These are phyloP conservation scores for Boletales sp. DNA, from an alignment of 768 basidiomycete genomes.

Conservation along the genomic window DNA sequence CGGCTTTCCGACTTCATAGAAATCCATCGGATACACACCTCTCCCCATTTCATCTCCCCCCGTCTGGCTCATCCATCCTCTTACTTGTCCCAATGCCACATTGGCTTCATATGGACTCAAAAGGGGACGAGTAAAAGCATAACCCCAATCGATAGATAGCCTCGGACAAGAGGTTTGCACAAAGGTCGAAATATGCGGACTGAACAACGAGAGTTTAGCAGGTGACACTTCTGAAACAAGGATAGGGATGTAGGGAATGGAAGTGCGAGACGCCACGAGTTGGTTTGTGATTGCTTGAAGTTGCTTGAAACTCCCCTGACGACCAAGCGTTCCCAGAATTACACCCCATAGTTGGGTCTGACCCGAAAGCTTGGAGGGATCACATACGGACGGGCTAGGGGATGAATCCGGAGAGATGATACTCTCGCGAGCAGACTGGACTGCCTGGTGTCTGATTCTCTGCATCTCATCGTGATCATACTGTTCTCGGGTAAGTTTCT, in stretches of 20 bases:
- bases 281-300: slow-evolving; percentile 80
- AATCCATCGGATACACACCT: slow-evolving; percentile 89
- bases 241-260: slow-evolving; percentile 82
- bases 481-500: slow-evolving; percentile 89
- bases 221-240: slow-evolving; percentile 97
- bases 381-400: slow-evolving; percentile 5
- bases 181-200: slow-evolving; percentile 79
- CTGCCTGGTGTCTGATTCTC: slow-evolving; percentile 64
- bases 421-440: slow-evolving; percentile 68
- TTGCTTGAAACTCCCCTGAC: slow-evolving; percentile 91
- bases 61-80: slow-evolving; percentile 62
- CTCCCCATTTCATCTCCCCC: slow-evolving; percentile 16
- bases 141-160: slow-evolving; percentile 98
- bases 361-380: slow-evolving; percentile 10
- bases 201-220: slow-evolving; percentile 83
- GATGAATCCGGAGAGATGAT: slow-evolving; percentile 34
- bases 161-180: slow-evolving; percentile 97
- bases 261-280: slow-evolving; percentile 47
- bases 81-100: slow-evolving; percentile 65
- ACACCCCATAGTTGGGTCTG: slow-evolving; percentile 71
- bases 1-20: slow-evolving; percentile 78
- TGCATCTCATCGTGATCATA: slow-evolving; percentile 93
- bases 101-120: slow-evolving; percentile 92
- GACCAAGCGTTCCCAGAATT: slow-evolving; percentile 88
- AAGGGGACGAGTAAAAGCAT: slow-evolving; percentile 86